phyloP scores from a whole-genome alignment of 495 filamentous ascomycete species.

The Penicillium coprophilum region DNA sequence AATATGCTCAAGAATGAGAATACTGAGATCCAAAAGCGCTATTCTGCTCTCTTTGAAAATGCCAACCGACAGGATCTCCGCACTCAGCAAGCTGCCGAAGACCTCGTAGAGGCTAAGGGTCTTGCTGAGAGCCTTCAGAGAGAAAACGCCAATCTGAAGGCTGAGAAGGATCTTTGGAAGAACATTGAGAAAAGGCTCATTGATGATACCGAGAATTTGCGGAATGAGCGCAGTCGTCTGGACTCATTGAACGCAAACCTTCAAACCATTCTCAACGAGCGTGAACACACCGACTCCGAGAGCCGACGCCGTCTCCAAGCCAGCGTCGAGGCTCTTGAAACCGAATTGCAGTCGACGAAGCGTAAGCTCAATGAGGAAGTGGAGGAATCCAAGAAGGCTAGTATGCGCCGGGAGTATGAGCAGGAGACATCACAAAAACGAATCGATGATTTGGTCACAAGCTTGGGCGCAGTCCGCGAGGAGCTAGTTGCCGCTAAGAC shows the following conservation, averaged over 20 bases:
- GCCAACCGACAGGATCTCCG: constrained; percentile 85
- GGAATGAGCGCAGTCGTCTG: constrained; percentile 77
- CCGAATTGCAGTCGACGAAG: constrained; percentile 74
- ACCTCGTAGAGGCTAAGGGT: constrained; percentile 81
- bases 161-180: constrained; percentile 89
- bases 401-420: constrained; percentile 84
- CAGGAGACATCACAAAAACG: constrained; percentile 78
- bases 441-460: constrained; percentile 85
- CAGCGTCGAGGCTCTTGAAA: constrained; percentile 72
- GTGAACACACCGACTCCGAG: constrained; percentile 81
- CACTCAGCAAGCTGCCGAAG: constrained; percentile 89
- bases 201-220: constrained; percentile 80
- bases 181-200: constrained; percentile 82
- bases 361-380: constrained; percentile 79
- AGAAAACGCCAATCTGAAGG: constrained; percentile 88
- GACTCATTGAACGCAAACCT: constrained; percentile 76
- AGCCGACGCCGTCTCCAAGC: constrained; percentile 71
- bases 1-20: constrained; percentile 80
- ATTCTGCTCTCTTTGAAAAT: constrained; percentile 69
- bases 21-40: constrained; percentile 75
- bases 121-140: constrained; percentile 82
- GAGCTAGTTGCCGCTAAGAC: constrained; percentile 82
- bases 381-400: constrained; percentile 75
- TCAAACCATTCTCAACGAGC: constrained; percentile 85
- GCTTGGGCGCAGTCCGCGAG: constrained; percentile 73